Evolutionary conservation across 768 basidiomycete genomes (phyloP).

Genomic region (Galerina marginata): DNA sequence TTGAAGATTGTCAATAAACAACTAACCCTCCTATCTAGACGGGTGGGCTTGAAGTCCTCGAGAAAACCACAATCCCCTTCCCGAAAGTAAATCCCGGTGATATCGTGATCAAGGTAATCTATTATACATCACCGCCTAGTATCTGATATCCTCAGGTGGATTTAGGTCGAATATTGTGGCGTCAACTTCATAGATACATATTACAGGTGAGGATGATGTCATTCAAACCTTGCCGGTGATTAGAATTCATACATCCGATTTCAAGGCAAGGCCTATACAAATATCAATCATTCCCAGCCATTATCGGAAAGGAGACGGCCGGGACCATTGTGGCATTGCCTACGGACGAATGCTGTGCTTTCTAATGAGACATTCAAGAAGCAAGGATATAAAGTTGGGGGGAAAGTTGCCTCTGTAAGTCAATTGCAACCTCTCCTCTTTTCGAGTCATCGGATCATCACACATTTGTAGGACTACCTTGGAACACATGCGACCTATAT

Average conservation of each 20-base stretch:
- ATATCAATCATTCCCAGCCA: conserved; percentile 59
- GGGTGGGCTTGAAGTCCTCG: conserved; percentile 80
- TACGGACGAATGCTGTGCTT: conserved; percentile 62
- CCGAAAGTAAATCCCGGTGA: conserved; percentile 66
- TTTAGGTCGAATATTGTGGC: conserved; percentile 73
- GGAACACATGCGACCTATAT: conserved; percentile 76
- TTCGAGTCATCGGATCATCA: not conserved
- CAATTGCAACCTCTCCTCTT: not conserved
- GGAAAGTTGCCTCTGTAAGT: conserved; percentile 72
- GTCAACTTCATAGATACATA: conserved; percentile 93
- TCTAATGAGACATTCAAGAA: conserved; percentile 66
- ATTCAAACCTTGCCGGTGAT: not conserved
- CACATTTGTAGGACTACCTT: conserved; percentile 41
- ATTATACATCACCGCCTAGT: not conserved
- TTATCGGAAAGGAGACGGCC: conserved; percentile 78
- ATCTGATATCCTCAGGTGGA: not conserved
- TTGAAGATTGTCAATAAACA: not conserved
- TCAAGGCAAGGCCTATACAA: conserved; percentile 69
- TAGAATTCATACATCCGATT: not conserved
- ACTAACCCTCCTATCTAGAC: conserved; percentile 34
- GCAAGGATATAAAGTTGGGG: conserved; percentile 70
- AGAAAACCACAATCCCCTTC: conserved; percentile 70
- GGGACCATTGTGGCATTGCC: conserved; percentile 82
- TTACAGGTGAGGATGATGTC: conserved; percentile 54
- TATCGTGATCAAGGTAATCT: conserved; percentile 52